Evolutionary conservation across 139 green algal species (phyloP).

Genomic region (Micractinium sp.): DNA sequence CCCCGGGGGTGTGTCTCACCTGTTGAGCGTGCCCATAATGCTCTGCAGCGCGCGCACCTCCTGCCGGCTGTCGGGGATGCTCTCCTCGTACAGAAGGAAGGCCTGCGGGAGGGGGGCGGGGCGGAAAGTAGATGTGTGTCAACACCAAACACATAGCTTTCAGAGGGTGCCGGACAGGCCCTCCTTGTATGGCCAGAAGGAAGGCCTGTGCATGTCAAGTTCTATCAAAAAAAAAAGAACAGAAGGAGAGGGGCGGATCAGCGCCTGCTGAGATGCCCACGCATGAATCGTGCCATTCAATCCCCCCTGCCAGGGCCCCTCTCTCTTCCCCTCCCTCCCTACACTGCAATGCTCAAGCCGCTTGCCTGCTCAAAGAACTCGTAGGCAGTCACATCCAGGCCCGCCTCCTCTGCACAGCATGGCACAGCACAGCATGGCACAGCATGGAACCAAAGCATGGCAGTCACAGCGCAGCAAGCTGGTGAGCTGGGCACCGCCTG

Average conservation of each 20-base stretch:
- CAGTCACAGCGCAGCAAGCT: too few species aligned
- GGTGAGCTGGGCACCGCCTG: too few species aligned
- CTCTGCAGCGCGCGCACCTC: conserved; percentile 78
- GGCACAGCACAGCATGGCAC: not conserved
- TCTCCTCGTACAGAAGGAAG: conserved; percentile 93
- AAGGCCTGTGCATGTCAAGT: too few species aligned
- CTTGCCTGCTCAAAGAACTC: conserved; percentile 90
- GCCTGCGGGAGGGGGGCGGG: conserved; percentile 60
- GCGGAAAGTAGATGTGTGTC: not conserved
- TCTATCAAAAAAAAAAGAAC: too few species aligned
- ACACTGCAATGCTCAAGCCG: not conserved
- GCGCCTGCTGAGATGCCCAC: not conserved
- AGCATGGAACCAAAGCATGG: too few species aligned
- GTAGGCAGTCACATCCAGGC: conserved; percentile 88
- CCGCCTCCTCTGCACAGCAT: conserved; percentile 62
- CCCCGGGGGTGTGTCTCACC: too few species aligned
- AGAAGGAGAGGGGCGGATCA: too few species aligned
- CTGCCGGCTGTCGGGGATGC: conserved; percentile 79
- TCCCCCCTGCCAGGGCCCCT: not conserved
- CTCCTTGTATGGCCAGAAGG: too few species aligned
- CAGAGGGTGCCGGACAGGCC: too few species aligned
- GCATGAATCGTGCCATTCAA: not conserved
- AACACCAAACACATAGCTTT: too few species aligned
- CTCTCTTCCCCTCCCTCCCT: not conserved
- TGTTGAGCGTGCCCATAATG: conserved; percentile 88